phyloP scores from a whole-genome alignment of 768 basidiomycete genomes.

The Boletellus ananas region DNA sequence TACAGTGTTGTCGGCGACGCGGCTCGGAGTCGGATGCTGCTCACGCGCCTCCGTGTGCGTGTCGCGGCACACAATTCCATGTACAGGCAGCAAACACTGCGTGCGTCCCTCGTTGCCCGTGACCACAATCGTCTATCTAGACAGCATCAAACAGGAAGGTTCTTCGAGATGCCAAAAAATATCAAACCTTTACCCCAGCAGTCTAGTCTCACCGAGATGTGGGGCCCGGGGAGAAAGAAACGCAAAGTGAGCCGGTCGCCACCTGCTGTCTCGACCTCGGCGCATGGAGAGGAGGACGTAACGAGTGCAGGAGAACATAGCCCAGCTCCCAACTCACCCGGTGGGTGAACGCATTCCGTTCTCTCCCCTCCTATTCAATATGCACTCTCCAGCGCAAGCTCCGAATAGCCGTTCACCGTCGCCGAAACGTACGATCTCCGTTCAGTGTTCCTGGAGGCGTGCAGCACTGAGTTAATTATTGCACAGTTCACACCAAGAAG shows the following conservation, averaged over 20 bases:
- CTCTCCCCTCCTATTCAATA: constrained; percentile 2
- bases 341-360: constrained; percentile 10
- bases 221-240: constrained; percentile 52
- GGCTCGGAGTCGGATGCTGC: constrained; percentile 15
- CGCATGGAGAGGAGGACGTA: constrained; percentile 24
- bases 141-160: constrained; percentile 49
- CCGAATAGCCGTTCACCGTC: constrained; percentile 36
- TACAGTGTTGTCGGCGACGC: too few relatives aligned
- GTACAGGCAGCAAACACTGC: constrained; percentile 73
- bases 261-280: constrained; percentile 19
- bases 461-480: neutral
- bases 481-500: constrained; percentile 42
- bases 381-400: constrained; percentile 28
- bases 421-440: constrained; percentile 15
- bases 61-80: constrained; percentile 34
- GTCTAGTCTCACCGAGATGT: constrained; percentile 73
- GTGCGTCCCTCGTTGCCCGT: constrained; percentile 32
- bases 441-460: neutral
- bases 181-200: constrained; percentile 72
- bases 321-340: neutral
- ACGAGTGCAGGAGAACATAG: constrained; percentile 10
- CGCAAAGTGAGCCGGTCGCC: constrained; percentile 20
- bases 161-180: constrained; percentile 69
- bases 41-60: constrained; percentile 20
- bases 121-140: neutral